Evolutionary conservation across 2,329 filamentous ascomycete genomes (phyloP).

Genomic region (Pseudodiploospora longispora): DNA sequence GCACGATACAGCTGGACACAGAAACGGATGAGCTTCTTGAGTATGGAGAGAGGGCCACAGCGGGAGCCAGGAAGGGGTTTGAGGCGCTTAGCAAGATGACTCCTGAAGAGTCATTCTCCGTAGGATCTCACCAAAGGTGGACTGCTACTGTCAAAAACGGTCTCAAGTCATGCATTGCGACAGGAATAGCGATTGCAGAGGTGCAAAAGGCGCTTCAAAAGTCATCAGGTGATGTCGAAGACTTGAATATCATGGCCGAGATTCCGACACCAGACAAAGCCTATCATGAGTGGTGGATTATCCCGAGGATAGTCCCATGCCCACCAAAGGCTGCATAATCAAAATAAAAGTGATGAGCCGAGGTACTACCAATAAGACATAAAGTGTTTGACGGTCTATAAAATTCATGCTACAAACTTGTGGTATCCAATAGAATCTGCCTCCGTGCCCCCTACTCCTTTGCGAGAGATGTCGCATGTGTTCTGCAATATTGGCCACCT

Average conservation of each 20-base stretch:
- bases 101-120: slow-evolving; percentile 44
- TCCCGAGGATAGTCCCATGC: slow-evolving; percentile 38
- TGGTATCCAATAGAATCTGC: background rate
- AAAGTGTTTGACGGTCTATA: slow-evolving; percentile 1
- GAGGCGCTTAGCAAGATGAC: slow-evolving; percentile 47
- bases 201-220: slow-evolving; percentile 48
- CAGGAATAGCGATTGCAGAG: slow-evolving; percentile 54
- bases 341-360: background rate
- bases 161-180: slow-evolving; percentile 62
- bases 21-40: slow-evolving; percentile 33
- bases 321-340: background rate
- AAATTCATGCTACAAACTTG: background rate
- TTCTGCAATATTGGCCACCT: no score
- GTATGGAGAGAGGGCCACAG: slow-evolving; percentile 37
- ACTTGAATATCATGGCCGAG: slow-evolving; percentile 38
- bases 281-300: slow-evolving; percentile 59
- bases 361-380: background rate
- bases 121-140: slow-evolving; percentile 56
- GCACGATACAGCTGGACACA: slow-evolving; percentile 32
- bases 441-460: background rate
- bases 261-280: slow-evolving; percentile 44
- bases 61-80: slow-evolving; percentile 44
- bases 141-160: slow-evolving; percentile 48
- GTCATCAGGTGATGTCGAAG: slow-evolving; percentile 15
- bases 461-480: no score